These are phyloP conservation scores for Xylaria sp. DNA, from an alignment of 2,329 filamentous ascomycete species.

Conservation along the genomic window DNA sequence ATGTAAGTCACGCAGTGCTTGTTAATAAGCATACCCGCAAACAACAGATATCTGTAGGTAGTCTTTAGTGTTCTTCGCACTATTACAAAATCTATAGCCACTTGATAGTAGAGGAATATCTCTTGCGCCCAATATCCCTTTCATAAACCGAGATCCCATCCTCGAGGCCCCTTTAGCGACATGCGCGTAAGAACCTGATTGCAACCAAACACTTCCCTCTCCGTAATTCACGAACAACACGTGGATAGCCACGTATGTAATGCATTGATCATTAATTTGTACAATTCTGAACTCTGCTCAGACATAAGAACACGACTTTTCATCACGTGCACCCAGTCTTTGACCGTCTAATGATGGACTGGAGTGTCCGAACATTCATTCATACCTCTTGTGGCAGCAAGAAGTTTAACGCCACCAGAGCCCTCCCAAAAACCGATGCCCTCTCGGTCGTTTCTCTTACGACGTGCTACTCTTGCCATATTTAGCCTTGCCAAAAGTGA, in stretches of 20 bases:
- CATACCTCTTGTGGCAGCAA: constrained; percentile 1
- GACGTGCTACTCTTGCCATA: constrained; percentile 73
- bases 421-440: constrained; percentile 6
- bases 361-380: constrained; percentile 7
- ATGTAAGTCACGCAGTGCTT: too few relatives aligned
- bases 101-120: constrained; percentile 7
- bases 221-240: constrained; percentile 30
- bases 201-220: constrained; percentile 30
- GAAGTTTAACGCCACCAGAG: constrained; percentile 10
- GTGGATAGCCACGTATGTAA: constrained; percentile 40
- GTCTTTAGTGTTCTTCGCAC: constrained; percentile 6
- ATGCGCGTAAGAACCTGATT: constrained; percentile 29
- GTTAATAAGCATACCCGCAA: not conserved
- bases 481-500: constrained; percentile 88
- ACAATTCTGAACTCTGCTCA: constrained; percentile 36
- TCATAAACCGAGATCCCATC: constrained; percentile 11
- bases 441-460: constrained; percentile 28
- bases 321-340: constrained; percentile 9
- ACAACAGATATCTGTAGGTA: not conserved
- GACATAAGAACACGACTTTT: constrained; percentile 23
- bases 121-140: constrained; percentile 18
- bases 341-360: not conserved
- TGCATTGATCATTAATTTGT: constrained; percentile 45
- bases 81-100: constrained; percentile 33
- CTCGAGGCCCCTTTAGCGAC: constrained; percentile 1